These are phyloP conservation scores for Vitis hybrid DNA, from an alignment of 177 flowering plant genomes.

Conservation along the genomic window DNA sequence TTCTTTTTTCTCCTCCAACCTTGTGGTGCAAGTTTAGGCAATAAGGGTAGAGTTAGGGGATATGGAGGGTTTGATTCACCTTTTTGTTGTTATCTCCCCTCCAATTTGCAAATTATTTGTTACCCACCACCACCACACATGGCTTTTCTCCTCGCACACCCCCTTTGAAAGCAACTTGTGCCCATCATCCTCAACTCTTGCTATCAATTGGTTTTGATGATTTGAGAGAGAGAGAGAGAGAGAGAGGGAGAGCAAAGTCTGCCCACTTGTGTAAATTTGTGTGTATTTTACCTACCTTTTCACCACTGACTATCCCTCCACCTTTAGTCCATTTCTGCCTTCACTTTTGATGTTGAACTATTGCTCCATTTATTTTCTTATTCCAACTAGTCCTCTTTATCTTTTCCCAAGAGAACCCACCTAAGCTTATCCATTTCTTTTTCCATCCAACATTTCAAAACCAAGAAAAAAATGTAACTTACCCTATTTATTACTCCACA, in stretches of 20 bases:
- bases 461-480: background rate
- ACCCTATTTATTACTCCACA: background rate
- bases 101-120: slow-evolving; percentile 35
- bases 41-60: slow-evolving; percentile 23
- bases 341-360: slow-evolving; percentile 25
- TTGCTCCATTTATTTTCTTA: slow-evolving; percentile 5
- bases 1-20: slow-evolving; percentile 27
- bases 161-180: slow-evolving; percentile 8
- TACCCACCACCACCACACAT: slow-evolving; percentile 50
- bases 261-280: slow-evolving; percentile 14
- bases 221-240: slow-evolving; percentile 2
- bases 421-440: slow-evolving; percentile 12
- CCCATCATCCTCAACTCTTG: no score
- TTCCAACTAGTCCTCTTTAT: background rate
- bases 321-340: slow-evolving; percentile 10
- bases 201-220: no score
- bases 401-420: background rate
- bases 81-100: slow-evolving; percentile 39
- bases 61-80: slow-evolving; percentile 27
- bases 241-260: background rate
- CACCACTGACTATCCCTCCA: slow-evolving; percentile 17
- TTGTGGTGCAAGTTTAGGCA: slow-evolving; percentile 58
- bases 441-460: background rate
- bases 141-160: slow-evolving; percentile 14
- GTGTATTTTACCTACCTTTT: slow-evolving; percentile 29